These are phyloP conservation scores for Wickerhamomyces bovis DNA, from an alignment of 805 yeast genomes.

Conservation along the genomic window DNA sequence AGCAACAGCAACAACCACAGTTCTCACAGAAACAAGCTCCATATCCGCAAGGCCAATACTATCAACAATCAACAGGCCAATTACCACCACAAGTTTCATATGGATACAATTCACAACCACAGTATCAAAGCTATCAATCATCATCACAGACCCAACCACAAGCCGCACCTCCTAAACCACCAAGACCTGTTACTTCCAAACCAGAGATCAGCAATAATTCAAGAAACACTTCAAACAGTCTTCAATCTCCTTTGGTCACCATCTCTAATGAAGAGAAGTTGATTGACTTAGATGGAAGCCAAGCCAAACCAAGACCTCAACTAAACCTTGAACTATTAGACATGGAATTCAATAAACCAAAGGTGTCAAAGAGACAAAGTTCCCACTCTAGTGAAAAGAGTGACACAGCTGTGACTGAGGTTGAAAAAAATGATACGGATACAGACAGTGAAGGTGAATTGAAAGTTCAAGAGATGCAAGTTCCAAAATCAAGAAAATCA, in stretches of 20 bases:
- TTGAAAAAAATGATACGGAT: constrained; percentile 1
- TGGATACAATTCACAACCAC: not conserved
- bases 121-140: not conserved
- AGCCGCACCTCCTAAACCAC: constrained; percentile 1
- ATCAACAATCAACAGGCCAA: not conserved
- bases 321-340: constrained; percentile 17
- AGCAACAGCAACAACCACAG: not conserved
- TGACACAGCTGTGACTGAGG: not conserved
- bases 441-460: constrained; percentile 18
- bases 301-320: constrained; percentile 12
- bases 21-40: not conserved
- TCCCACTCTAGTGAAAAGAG: not conserved
- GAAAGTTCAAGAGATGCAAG: constrained; percentile 17
- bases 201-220: not conserved
- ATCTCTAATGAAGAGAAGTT: constrained; percentile 10
- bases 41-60: not conserved
- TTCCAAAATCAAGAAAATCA: constrained; percentile 3
- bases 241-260: constrained; percentile 4
- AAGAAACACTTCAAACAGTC: not conserved
- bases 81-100: not conserved
- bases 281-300: constrained; percentile 13
- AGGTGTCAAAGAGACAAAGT: not conserved
- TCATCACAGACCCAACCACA: not conserved
- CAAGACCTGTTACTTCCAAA: not conserved
- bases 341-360: constrained; percentile 5